Conservation (phyloP, 768 basidiomycete genomes). For the Phlegmacium glaucopus region DNA sequence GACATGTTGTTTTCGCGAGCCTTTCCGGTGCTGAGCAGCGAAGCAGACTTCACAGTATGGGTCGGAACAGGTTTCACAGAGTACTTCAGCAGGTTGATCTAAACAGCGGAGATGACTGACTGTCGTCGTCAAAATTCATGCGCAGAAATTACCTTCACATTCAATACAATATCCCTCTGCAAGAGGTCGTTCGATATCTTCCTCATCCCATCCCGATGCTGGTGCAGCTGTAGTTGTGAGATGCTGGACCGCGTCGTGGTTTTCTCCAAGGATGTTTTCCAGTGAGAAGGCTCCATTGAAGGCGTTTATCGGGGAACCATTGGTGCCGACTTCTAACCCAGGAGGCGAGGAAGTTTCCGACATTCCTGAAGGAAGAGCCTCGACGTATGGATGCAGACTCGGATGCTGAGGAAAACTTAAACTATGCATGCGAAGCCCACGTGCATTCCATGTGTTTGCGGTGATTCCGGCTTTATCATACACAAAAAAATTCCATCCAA, state of each 20-base stretch:
- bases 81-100: constrained; percentile 83
- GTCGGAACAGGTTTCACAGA: constrained; percentile 71
- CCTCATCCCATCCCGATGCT: constrained; percentile 66
- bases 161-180: constrained; percentile 75
- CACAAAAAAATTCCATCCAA: too few relatives aligned
- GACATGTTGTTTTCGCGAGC: constrained; percentile 64
- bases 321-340: constrained; percentile 9
- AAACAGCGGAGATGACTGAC: constrained; percentile 8
- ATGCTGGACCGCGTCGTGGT: constrained; percentile 62
- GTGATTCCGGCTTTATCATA: too few relatives aligned
- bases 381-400: too few relatives aligned
- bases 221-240: constrained; percentile 30
- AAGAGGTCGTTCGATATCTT: constrained; percentile 41
- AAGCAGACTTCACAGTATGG: constrained; percentile 85
- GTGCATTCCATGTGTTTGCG: too few relatives aligned
- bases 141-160: constrained; percentile 67
- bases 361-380: constrained; percentile 5
- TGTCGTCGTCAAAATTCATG: not conserved
- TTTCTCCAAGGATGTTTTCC: constrained; percentile 63
- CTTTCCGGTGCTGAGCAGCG: constrained; percentile 80
- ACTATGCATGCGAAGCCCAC: too few relatives aligned
- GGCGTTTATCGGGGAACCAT: constrained; percentile 3
- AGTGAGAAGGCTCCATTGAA: constrained; percentile 48
- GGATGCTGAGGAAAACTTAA: too few relatives aligned
- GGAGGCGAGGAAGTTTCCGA: constrained; percentile 14